A percentile compares a stretch with the other conserved stretches of the same genome.
These are phyloP conservation scores for Rhododendron ovatum DNA, from an alignment of 148 eudicot genomes.

Conservation along the genomic window DNA sequence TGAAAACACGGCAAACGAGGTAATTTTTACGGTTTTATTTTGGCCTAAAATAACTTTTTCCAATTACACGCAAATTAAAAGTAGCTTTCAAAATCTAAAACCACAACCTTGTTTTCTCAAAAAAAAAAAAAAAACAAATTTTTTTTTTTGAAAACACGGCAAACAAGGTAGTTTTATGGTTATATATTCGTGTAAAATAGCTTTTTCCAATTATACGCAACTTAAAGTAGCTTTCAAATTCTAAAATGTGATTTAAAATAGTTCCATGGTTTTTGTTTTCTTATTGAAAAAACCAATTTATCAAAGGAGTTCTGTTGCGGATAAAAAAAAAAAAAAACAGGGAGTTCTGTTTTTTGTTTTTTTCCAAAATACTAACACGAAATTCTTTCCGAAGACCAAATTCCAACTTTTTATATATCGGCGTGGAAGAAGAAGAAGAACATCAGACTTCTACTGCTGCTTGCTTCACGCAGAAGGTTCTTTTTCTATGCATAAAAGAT, in stretches of 20 bases:
- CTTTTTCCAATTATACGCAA: not conserved
- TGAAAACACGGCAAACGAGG: too few species aligned
- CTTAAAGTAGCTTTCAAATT: not conserved
- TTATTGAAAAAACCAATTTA: not conserved
- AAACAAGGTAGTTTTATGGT: too few species aligned
- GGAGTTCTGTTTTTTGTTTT: not conserved
- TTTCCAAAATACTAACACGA: not conserved
- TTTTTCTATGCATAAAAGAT: not conserved
- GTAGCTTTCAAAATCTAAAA: not conserved
- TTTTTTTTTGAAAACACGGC: too few species aligned
- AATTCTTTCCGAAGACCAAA: not conserved
- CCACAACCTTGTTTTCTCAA: too few species aligned
- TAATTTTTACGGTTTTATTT: too few species aligned
- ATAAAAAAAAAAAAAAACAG: too few species aligned
- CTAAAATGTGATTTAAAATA: not conserved
- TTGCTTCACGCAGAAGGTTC: constrained; percentile 1
- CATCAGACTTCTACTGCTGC: not conserved
- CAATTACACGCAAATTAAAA: not conserved
- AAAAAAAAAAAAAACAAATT: too few species aligned
- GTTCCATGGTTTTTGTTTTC: too few species aligned
- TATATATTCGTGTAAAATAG: not conserved
- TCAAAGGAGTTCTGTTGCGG: not conserved
- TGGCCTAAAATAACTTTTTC: not conserved
- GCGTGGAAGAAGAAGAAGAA: not conserved
- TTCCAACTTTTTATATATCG: not conserved